Conservation (phyloP, 1,284 basidiomycete genomes). For the Uromyces viciae-fabae region DNA sequence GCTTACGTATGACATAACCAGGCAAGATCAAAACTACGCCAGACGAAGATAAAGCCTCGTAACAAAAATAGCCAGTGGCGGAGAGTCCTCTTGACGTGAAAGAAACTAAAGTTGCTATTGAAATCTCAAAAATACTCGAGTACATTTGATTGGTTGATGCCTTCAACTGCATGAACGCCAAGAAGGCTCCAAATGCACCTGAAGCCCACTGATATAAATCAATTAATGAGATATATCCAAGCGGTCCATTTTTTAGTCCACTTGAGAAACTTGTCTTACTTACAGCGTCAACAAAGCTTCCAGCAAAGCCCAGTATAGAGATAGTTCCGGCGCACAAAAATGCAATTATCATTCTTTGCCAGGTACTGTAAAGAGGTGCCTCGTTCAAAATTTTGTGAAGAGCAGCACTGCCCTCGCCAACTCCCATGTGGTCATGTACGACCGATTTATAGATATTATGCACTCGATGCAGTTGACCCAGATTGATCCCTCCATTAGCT, state of each 20-base stretch:
- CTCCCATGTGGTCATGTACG: conserved; percentile 68
- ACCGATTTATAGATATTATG: conserved; percentile 69
- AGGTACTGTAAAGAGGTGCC: conserved; percentile 58
- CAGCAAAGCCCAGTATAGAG: conserved; percentile 74
- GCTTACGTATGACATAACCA: conserved; percentile 73
- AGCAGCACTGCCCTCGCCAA: conserved; percentile 63
- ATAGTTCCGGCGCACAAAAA: conserved; percentile 69
- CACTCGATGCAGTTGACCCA: conserved; percentile 60
- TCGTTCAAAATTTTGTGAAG: conserved; percentile 64
- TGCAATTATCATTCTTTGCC: conserved; percentile 66
- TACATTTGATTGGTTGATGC: conserved; percentile 76
- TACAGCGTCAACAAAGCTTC: conserved; percentile 69
- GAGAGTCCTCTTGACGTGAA: conserved; percentile 72
- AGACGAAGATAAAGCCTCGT: conserved; percentile 57
- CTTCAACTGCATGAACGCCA: conserved; percentile 72
- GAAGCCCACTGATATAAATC: conserved; percentile 65
- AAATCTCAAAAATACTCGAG: conserved; percentile 83
- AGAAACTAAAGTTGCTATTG: conserved; percentile 73
- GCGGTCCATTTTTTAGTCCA: neutral
- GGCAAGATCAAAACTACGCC: conserved; percentile 56
- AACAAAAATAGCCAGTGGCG: conserved; percentile 73
- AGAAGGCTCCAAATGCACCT: conserved; percentile 65
- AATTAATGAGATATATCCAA: neutral
- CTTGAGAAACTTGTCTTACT: neutral
- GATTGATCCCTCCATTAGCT: conserved; percentile 45